Base-by-base conservation (phyloP, 2,329 filamentous ascomycete genomes). In the Fusarium sp. region DNA sequence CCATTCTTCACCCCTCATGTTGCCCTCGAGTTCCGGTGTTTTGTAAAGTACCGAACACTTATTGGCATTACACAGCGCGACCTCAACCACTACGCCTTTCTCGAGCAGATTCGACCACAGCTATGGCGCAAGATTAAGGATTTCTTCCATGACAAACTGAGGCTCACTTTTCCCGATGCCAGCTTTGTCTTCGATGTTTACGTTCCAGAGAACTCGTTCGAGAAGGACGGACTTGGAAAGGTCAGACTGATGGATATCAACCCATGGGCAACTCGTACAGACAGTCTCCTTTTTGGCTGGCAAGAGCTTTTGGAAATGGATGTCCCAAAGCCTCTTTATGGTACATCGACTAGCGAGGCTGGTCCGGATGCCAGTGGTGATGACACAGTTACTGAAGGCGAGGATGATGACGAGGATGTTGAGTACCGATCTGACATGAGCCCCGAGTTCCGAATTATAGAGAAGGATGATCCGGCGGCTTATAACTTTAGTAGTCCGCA, bases 221-320 rank as follows among this genome's bases (percentile, higher is more conserved):
- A 89, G 15, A 78, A 81, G 28, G 84, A 85, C 30, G 83, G 91
- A 2, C 86, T 97, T 57, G 88, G 92, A 49, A 86, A 88, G 47
- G 92, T 97, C 3, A 92, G 94, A 82, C 83, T 99, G 12, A 91
- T 99, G 49, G 96, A 99, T 77, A 92, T 99, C 75, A 98, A 98
- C 75, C 93, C 96, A 0, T 99, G 95, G 93, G 95, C 95, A 1
- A 87, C 89, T 41, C 85, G 93, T 63, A 99, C 96, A 0, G 96
- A 99, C 80, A 91, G 92, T 6, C 80, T 98, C 44, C 83, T 97
- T 1, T 99, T 97, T 77, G 91, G 89, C 42, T 99, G 96, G 96
- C 78, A 91, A 65, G 95, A 98, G 80, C 84, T 99, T 40, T 83
- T 98, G 61, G 89, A 87, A 0, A 86, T 93, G 81, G 84, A 89